Evolutionary conservation across 257 asterid genomes (phyloP).

Genomic region (Solanum appendiculatum): DNA sequence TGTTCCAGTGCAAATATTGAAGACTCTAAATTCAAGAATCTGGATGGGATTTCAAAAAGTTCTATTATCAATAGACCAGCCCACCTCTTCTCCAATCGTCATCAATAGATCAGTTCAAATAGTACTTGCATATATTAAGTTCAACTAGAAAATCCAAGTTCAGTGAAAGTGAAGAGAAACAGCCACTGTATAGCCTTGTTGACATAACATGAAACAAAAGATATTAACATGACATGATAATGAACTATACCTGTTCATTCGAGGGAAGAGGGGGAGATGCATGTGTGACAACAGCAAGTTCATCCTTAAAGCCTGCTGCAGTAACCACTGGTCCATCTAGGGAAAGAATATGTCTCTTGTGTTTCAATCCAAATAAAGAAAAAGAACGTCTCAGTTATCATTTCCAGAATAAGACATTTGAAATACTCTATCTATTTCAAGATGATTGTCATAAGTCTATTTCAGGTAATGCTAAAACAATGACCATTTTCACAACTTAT

Average conservation of each 20-base stretch:
- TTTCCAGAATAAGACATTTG: not conserved
- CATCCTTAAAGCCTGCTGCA: constrained; percentile 78
- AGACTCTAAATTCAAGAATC: constrained; percentile 85
- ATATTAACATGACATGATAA: not conserved
- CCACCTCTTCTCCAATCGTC: not conserved
- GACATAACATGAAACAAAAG: not conserved
- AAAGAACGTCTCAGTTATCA: not conserved
- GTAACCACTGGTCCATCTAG: constrained; percentile 96
- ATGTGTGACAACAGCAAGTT: constrained; percentile 82
- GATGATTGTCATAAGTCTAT: not conserved
- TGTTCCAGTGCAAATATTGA: constrained; percentile 45
- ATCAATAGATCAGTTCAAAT: not conserved
- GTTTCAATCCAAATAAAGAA: constrained; percentile 11
- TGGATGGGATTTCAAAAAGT: constrained; percentile 16
- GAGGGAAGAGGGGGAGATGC: constrained; percentile 76
- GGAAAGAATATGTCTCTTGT: constrained; percentile 56
- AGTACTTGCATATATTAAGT: not conserved
- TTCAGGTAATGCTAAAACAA: not conserved
- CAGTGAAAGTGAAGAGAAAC: not conserved
- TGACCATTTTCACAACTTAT: not conserved
- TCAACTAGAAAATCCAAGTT: not conserved
- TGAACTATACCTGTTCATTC: constrained; percentile 62
- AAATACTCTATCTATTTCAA: not conserved
- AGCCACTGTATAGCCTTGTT: not conserved
- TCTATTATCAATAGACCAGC: not conserved